These are phyloP conservation scores for Sorghum bicolor DNA, from an alignment of 176 grass and related monocot species.

Conservation along the genomic window DNA sequence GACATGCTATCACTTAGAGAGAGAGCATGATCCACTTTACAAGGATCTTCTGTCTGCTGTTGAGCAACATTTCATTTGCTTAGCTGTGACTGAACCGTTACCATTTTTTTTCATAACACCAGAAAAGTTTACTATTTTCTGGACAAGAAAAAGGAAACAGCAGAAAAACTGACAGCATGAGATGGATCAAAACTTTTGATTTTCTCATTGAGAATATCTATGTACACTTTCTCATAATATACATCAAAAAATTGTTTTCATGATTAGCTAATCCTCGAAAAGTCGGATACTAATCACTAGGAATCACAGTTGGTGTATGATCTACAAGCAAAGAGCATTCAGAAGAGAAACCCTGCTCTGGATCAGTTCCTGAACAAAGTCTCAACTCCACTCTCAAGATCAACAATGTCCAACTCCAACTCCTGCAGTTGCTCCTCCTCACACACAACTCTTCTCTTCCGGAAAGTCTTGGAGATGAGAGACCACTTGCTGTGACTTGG, in stretches of 20 bases:
- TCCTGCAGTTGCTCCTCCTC: no score
- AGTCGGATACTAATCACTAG: constrained; percentile 20
- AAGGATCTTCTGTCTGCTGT: not conserved
- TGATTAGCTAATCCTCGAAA: constrained; percentile 35
- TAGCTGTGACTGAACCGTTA: not conserved
- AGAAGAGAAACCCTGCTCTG: constrained; percentile 19
- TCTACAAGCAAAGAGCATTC: not conserved
- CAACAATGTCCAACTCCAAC: constrained; percentile 16
- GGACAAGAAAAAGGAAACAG: not conserved
- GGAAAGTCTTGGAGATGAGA: no score
- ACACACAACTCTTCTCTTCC: no score
- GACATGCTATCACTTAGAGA: not conserved
- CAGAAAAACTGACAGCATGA: not conserved
- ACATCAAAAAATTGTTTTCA: not conserved
- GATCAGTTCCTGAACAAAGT: constrained; percentile 16
- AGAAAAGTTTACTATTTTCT: not conserved
- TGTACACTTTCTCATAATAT: no score
- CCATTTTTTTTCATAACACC: not conserved
- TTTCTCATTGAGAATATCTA: not conserved
- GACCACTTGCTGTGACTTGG: no score
- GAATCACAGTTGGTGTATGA: not conserved
- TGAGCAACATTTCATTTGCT: constrained; percentile 11
- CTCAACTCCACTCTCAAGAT: constrained; percentile 15
- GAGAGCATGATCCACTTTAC: not conserved
- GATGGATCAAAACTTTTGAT: constrained; percentile 3